Evolutionary conservation across 2,329 filamentous ascomycete genomes (phyloP), one percentile per base, ranked within the genome.

Genomic region (Xylogone sp.): DNA sequence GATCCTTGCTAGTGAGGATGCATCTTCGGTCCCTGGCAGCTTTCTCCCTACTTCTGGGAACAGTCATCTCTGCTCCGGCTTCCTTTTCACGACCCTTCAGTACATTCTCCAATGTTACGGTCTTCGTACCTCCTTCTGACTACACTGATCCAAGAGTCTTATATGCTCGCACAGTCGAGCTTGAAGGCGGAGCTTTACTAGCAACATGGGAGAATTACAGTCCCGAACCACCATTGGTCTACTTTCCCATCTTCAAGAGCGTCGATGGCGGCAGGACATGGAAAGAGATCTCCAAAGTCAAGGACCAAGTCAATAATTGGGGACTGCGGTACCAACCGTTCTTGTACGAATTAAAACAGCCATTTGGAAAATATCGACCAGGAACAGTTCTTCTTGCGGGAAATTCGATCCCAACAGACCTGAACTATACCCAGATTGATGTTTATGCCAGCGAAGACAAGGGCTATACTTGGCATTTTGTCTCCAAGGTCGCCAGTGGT

Each of bases 281-380:
- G 86, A 72, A 73, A 16, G 77, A 86, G 62, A 71, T 87, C 46
- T 81, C 83, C 3, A 75, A 75, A 16, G 80, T 89, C 9, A 71
- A 79, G 13, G 86, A 90, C 62, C 74, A 78, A 46, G 80, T 78
- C 24, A 84, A 87, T 56, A 77, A 77, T 42, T 83, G 79, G 71
- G 86, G 86, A 19, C 65, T 88, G 49, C 77, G 83, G 24, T 88
- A 87, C 61, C 87, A 90, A 60, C 87, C 87, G 0, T 79, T 81
- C 65, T 71, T 90, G 13, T 87, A 86, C 60, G 75, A 82, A 56
- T 75, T 90, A 2, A 78, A 82, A 0, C 69, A 77, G 42, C 65
- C 69, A 3, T 71, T 88, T 46, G 86, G 78, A 18, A 71, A 74
- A 1, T 88, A 76, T 61, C 68, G 75, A 1, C 76, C 76, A 3